Evolutionary conservation across 164 flowering plant genomes (phyloP).

Genomic region (Nymphaea thermarum): DNA sequence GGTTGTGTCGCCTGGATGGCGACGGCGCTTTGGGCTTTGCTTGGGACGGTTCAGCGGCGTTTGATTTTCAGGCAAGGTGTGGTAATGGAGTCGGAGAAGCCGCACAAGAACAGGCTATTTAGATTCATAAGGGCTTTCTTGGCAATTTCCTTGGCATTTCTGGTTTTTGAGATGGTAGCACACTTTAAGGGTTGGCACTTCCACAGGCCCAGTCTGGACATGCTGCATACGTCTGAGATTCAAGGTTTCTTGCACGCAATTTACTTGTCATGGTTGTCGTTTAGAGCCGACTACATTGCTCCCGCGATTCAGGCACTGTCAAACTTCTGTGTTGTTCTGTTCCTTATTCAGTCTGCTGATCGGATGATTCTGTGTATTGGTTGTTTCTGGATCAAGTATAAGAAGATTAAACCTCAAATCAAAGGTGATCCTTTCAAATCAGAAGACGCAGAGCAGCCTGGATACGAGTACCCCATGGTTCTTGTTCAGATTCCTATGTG

Average conservation of each 20-base stretch:
- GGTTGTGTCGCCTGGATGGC: conserved; percentile 64
- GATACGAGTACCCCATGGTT: conserved; percentile 57
- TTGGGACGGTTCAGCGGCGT: conserved; percentile 50
- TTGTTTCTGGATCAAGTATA: conserved; percentile 73
- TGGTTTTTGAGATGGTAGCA: conserved; percentile 54
- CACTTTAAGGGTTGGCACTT: conserved; percentile 73
- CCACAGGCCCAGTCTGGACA: conserved; percentile 34
- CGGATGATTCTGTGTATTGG: conserved; percentile 60
- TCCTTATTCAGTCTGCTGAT: conserved; percentile 69
- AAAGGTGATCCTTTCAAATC: conserved; percentile 35
- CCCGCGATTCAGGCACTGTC: conserved; percentile 53
- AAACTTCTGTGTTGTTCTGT: conserved; percentile 55
- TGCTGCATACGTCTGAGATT: conserved; percentile 45
- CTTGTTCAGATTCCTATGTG: conserved; percentile 94
- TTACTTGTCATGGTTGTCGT: conserved; percentile 47
- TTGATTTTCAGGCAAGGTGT: conserved; percentile 45
- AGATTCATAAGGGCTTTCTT: conserved; percentile 41
- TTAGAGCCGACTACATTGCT: conserved; percentile 69
- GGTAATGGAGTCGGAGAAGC: conserved; percentile 34
- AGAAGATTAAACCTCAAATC: conserved; percentile 50
- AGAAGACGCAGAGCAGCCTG: conserved; percentile 37
- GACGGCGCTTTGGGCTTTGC: conserved; percentile 47
- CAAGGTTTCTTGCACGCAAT: conserved; percentile 42
- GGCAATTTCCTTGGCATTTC: conserved; percentile 29
- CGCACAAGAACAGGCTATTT: conserved; percentile 33